phyloP scores from a whole-genome alignment of 306 rosid species.

The Sesbania bispinosa region DNA sequence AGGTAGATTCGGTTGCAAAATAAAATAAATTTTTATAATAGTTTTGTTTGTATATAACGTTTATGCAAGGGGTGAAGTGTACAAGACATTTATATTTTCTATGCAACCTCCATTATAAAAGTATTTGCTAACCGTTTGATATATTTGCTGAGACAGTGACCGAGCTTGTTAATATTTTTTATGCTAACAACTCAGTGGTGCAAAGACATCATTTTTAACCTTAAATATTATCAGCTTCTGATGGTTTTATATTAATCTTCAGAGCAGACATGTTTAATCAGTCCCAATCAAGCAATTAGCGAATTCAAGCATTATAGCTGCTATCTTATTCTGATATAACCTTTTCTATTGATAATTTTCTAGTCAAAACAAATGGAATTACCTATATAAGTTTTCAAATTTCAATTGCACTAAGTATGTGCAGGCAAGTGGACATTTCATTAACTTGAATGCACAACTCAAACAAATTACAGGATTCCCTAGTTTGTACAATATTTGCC shows the following conservation, averaged over 20 bases:
- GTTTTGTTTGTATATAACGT: background rate
- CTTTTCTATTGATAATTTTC: background rate
- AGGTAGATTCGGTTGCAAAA: background rate
- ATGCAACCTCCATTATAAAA: background rate
- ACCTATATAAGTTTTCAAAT: background rate
- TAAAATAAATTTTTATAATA: background rate
- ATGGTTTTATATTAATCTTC: background rate
- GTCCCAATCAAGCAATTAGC: background rate
- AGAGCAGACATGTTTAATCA: background rate
- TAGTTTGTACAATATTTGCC: constrained; percentile 28
- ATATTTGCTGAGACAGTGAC: background rate
- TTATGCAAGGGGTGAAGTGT: background rate
- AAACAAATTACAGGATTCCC: constrained; percentile 19
- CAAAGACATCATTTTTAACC: background rate
- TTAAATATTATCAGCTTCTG: background rate
- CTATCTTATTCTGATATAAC: background rate
- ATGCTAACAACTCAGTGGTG: background rate
- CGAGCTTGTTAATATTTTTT: background rate
- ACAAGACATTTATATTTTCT: background rate
- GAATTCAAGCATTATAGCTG: no score
- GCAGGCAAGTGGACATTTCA: constrained; percentile 17
- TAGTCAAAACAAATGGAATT: no score
- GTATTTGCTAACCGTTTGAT: background rate
- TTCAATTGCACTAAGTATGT: background rate
- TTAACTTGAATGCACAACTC: constrained; percentile 5